Evolutionary conservation across 129 eudicot genomes (phyloP), one percentile per base, ranked within the genome.

Genomic region (Sambucus nigra): DNA sequence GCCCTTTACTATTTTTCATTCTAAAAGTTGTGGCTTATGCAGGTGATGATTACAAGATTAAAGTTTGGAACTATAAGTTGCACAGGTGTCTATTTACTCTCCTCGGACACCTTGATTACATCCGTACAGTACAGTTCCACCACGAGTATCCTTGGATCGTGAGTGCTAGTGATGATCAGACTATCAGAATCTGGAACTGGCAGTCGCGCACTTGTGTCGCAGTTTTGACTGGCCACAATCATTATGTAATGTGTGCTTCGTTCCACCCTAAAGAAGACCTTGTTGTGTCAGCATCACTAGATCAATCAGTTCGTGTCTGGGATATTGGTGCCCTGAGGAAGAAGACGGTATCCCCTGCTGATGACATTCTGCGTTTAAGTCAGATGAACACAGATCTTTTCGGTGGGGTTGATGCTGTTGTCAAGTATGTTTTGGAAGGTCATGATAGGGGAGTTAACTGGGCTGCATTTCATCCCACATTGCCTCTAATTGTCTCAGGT

Each of bases 21-120:
- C 42, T 35, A 35, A 35, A 35, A n/a, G 1, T 35, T 2, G 42
- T 35, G 42, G 42, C 42, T 7, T 63, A 21, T 69, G 53, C 72
- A 75, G 81, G 81, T 33, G 81, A 75, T 69, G 81, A 75, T 61
- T 75, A 75, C 76, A 75, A 75, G 76, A 75, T 75, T 55, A 75
- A 75, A 55, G 81, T 75, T 46, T 75, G 81, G 81, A 75, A 75
- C 66, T 75, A 75, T 64, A 75, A 75, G 67, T 51, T 75, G 65
- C 81, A 75, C 50, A 64, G 76, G 61, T 75, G 81, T 65, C 72
- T 75, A 2, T 75, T 75, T 64, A 75, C 81, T 28, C 69, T 75
- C 12, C 81, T 75, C 41, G 81, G 81, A 49, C 81, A 75, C 32
- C 81, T 75, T 27, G 81, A 75, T 75, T 75, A 75, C 51, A 75